These are phyloP conservation scores for Cucumis hystrix DNA, from an alignment of 306 rosid genomes.

Conservation along the genomic window DNA sequence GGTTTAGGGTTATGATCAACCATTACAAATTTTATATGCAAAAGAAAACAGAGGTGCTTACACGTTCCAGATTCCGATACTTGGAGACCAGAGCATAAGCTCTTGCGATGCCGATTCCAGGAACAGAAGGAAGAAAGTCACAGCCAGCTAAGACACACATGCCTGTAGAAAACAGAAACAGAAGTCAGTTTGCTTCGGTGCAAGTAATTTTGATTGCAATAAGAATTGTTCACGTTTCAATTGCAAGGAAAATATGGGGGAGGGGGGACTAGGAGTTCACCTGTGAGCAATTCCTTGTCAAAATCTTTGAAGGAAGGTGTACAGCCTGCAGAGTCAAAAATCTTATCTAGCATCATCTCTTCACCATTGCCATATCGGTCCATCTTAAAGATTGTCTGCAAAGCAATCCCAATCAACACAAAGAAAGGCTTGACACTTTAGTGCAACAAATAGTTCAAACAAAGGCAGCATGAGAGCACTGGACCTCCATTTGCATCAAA, in stretches of 20 bases:
- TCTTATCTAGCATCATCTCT: slow-evolving; percentile 43
- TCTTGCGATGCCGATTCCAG: slow-evolving; percentile 80
- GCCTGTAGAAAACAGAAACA: slow-evolving; percentile 26
- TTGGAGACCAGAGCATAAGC: slow-evolving; percentile 78
- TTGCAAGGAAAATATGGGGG: neutral
- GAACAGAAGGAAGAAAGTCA: slow-evolving; percentile 93
- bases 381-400: slow-evolving; percentile 79
- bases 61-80: slow-evolving; percentile 70
- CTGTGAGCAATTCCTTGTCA: slow-evolving; percentile 51
- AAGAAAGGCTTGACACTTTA: slow-evolving; percentile 5
- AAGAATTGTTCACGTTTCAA: neutral
- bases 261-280: slow-evolving; percentile 11
- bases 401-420: slow-evolving; percentile 18
- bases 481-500: slow-evolving; percentile 25
- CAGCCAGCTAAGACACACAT: slow-evolving; percentile 97
- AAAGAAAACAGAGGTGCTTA: slow-evolving; percentile 30
- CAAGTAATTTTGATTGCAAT: neutral
- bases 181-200: neutral
- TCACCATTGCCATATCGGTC: slow-evolving; percentile 81
- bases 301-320: slow-evolving; percentile 62
- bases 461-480: slow-evolving; percentile 15
- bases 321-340: slow-evolving; percentile 32
- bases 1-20: neutral
- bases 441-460: slow-evolving; percentile 2
- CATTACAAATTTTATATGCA: neutral